Base-by-base conservation (phyloP, 2,329 filamentous ascomycete species). In the Pestalotiopsis sp. region DNA sequence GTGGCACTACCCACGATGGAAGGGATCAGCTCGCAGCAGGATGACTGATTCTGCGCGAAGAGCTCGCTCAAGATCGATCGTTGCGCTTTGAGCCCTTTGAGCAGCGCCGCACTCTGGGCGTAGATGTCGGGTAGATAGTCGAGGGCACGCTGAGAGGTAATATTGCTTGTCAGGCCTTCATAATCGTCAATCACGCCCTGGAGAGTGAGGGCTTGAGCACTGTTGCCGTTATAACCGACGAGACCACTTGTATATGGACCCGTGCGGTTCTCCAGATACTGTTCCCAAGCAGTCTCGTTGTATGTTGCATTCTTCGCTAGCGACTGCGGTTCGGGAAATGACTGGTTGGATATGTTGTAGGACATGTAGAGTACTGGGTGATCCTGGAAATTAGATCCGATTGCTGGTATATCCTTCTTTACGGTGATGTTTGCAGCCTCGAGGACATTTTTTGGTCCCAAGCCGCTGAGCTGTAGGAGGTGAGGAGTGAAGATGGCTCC, bases 381-480 rank as follows among this genome's bases (percentile, higher is more conserved):
- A 52, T 75, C 71, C n/a, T 74, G 71, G 2, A 73, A 70, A 24
- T 73, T 73, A 11, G 73, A 70, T 1, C 73, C 73, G 11, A 74
- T 68, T 0, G 58, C 68, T 1, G 72, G 66, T 1, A 71, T 58
- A 14, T 74, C 65, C 17, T 68, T 40, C 10, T 71, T 39, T 6
- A 68, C 24, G 0, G 69, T 62, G 26, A 62, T 68, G 6, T 48
- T 67, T 35, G 68, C 66, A 2, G 26, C 30, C 9, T 60, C 58
- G 2, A 75, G 71, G 1, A 73, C 14, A 5, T 65, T 44, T 3
- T 39, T 26, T 6, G 70, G 68, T 0, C 74, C 74, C 10, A 76
- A 68, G 9, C 82, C 81, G 4, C 80, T 82, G 1, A 80, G 73
- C 67, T 83, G 79, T 0, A 84, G 74, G 0, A 84, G 65, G 35